A percentile compares a stretch with the other conserved stretches of the same genome.
phyloP scores from a whole-genome alignment of 2,329 filamentous ascomycete species.

The Ophiostoma tasmaniense region DNA sequence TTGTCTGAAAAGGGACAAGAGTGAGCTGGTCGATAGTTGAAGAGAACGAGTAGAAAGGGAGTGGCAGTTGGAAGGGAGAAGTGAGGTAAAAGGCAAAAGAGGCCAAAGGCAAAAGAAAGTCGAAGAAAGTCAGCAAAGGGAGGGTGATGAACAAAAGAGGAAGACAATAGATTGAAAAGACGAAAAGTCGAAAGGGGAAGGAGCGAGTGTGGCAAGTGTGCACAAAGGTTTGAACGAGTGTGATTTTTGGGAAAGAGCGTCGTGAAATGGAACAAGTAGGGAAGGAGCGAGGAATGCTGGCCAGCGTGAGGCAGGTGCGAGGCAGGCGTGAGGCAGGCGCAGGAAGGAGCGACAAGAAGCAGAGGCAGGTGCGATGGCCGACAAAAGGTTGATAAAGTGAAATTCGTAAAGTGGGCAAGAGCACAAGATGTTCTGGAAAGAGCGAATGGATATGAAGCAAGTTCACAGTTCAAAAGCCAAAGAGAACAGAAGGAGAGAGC shows the following conservation, averaged over 20 bases:
- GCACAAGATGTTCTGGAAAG: background rate
- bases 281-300: background rate
- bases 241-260: background rate
- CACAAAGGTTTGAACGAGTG: background rate
- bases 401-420: background rate
- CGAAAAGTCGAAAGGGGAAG: background rate
- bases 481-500: background rate
- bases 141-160: background rate
- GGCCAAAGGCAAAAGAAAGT: background rate
- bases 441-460: background rate
- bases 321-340: background rate
- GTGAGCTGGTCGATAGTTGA: background rate
- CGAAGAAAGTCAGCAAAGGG: background rate
- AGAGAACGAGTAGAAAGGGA: background rate
- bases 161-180: background rate
- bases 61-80: background rate
- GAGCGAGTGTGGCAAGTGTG: background rate
- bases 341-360: no score
- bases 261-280: background rate
- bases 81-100: background rate
- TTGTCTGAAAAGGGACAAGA: constrained; percentile 16
- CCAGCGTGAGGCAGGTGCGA: background rate
- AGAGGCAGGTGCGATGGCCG: background rate
- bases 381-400: background rate
- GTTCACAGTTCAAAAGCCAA: background rate